Conservation (phyloP, 1,284 basidiomycete genomes). For the Laetiporus sulphureus region DNA sequence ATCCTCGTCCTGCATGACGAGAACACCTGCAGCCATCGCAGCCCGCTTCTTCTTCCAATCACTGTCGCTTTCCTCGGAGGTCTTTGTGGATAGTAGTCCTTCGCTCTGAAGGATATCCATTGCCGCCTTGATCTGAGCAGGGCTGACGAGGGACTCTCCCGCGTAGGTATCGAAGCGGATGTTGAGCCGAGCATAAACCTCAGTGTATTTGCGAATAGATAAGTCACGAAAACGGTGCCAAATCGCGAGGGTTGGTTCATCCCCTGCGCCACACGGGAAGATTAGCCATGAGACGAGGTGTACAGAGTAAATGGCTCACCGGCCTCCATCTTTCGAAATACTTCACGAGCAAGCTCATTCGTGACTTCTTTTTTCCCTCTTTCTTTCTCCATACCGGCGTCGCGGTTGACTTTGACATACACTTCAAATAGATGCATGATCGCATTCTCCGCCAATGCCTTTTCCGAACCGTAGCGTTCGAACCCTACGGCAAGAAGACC, state of each 20-base stretch:
- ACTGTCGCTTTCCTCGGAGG: conserved; percentile 47
- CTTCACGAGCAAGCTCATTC: too few relatives aligned
- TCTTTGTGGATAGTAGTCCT: conserved; percentile 56
- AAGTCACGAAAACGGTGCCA: conserved; percentile 94
- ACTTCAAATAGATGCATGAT: conserved; percentile 95
- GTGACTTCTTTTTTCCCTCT: conserved; percentile 82
- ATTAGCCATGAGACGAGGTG: too few relatives aligned
- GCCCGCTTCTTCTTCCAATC: conserved; percentile 69
- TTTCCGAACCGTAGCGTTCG: conserved; percentile 85
- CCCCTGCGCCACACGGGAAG: too few relatives aligned
- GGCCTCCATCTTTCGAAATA: conserved; percentile 97
- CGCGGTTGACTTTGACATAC: conserved; percentile 92
- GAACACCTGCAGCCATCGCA: too few relatives aligned
- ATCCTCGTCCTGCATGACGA: too few relatives aligned
- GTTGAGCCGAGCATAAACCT: conserved; percentile 89
- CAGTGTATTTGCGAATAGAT: conserved; percentile 87
- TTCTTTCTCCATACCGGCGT: conserved; percentile 63
- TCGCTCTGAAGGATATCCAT: too few relatives aligned
- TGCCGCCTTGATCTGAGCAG: too few relatives aligned
- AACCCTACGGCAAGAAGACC: conserved; percentile 91
- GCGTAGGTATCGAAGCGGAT: conserved; percentile 92
- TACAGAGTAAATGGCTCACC: too few relatives aligned
- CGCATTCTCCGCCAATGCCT: conserved; percentile 79
- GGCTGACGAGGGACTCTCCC: conserved; percentile 87
- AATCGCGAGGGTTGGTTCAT: conserved; percentile 71